Evolutionary conservation across 202 grass and related monocot genomes (phyloP).

Genomic region (Alloteropsis angusta): DNA sequence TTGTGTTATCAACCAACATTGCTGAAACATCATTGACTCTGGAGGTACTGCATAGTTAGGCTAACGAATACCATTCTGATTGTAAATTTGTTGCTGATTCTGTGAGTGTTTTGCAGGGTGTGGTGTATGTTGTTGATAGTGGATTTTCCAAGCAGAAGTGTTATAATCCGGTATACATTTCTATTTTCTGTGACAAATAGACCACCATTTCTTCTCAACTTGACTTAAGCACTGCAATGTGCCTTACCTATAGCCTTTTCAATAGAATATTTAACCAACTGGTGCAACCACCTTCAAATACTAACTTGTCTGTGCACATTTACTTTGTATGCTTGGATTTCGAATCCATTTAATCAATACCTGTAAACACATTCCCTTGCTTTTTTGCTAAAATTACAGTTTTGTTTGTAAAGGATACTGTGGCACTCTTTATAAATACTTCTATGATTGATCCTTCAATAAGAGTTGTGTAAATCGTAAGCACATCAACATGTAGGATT

Average conservation of each 20-base stretch:
- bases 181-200: not conserved
- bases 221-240: constrained; percentile 4
- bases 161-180: constrained; percentile 80
- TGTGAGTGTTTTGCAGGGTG: constrained; percentile 52
- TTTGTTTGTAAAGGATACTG: not conserved
- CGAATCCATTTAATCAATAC: not conserved
- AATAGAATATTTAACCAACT: not conserved
- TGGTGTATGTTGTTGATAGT: constrained; percentile 93
- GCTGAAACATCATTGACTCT: constrained; percentile 90
- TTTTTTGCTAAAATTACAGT: not conserved
- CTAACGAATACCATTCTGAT: not conserved
- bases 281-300: constrained; percentile 11
- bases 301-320: not conserved
- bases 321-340: constrained; percentile 11
- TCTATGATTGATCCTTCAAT: not conserved
- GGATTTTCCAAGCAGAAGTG: constrained; percentile 98
- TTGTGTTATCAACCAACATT: constrained; percentile 97
- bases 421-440: not conserved
- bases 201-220: not conserved
- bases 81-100: constrained; percentile 14
- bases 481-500: not conserved
- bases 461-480: not conserved
- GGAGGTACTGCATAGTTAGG: constrained; percentile 46
- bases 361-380: not conserved
- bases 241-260: not conserved